Evolutionary conservation across 768 basidiomycete genomes (phyloP), one percentile per base, ranked within the genome.

Genomic region (Naganishia vaughanmartiniae): DNA sequence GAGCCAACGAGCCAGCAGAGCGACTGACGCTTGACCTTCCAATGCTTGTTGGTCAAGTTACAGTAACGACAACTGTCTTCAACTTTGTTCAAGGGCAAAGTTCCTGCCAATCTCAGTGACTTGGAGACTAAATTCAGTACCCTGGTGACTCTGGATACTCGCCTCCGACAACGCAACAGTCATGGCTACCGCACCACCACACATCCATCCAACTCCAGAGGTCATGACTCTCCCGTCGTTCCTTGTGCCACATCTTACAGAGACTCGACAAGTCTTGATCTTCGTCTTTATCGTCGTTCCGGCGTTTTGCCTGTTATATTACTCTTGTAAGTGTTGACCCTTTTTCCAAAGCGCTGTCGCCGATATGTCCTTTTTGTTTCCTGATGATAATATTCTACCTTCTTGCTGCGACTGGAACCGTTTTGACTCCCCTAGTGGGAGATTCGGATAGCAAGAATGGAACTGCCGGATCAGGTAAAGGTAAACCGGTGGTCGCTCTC

Each of bases 401-500:
- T n/a, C n/a, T n/a, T n/a, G n/a, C n/a, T n/a, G n/a, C n/a, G n/a
- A n/a, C n/a, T n/a, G n/a, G n/a, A n/a, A n/a, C n/a, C n/a, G n/a
- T n/a, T n/a, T n/a, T n/a, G n/a, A n/a, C n/a, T n/a, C n/a, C n/a
- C n/a, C n/a, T 26, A n/a, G n/a, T 51, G 7, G n/a, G 48, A n/a
- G 4, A 1, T 1, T 51, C 48, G 12, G 3, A 21, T 24, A 7
- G 21, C 24, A 26, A 15, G n/a, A 21, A 51, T 51, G 48, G 48
- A 51, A 51, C 17, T 7, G 4, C 48, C n/a, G n/a, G 21, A n/a
- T 51, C 48, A 24, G 24, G 48, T 12, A 51, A 51, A 26, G 24
- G 48, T 12, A 51, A 24, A 12, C n/a, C 48, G 5, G 5, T 51
- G 24, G 74, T 77, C 0, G 65, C 79, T 5, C 75, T 80, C 7